Evolutionary conservation across 2,329 filamentous ascomycete species (phyloP), one percentile per base, ranked within the genome.

Genomic region (Hyphodiscus sp.): DNA sequence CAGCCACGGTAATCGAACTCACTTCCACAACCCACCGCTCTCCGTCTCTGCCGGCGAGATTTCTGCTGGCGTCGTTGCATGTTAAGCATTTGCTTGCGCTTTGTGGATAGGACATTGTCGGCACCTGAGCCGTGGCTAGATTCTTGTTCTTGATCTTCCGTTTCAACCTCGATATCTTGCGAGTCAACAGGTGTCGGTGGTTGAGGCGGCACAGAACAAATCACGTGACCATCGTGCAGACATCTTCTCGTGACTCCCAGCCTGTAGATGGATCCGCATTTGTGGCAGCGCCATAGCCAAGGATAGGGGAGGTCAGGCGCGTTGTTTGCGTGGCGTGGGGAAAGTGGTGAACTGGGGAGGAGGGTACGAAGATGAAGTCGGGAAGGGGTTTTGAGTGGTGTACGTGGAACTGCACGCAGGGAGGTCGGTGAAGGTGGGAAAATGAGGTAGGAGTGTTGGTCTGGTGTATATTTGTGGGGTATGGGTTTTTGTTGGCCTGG

Each of bases 271-370:
- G 52, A 63, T 2, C 51, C 45, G 50, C 70, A 72, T 5, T 58
- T 53, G 50, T 70, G 68, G 52, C 70, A 72, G 15, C 66, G 64
- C 70, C 70, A 71, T 11, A 70, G 49, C 69, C 68, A 72, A 10
- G 69, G 58, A 9, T 50, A 19, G 45, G 62, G 19, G 57, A 60
- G 7, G 62, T 61, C 1, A 56, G 68, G n/a, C 50, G 62, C 2
- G 58, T 63, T 38, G 57, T 58, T 9, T 47, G 49, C 7, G 62
- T 65, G 20, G 56, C 62, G 1, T 57, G 64, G 1, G 46, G 64
- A 7, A 56, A 66, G 15, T 56, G 61, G 29, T 48, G 13, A 64
- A 56, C 29, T 65, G 59, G 16, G 65, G 61, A 42, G 55, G 55
- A 33, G 61, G 55, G 41, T 65, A 52, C 33, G 54, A 6, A 58